These are phyloP conservation scores for Rosa rugosa DNA, from an alignment of 306 rosid species.

Conservation along the genomic window DNA sequence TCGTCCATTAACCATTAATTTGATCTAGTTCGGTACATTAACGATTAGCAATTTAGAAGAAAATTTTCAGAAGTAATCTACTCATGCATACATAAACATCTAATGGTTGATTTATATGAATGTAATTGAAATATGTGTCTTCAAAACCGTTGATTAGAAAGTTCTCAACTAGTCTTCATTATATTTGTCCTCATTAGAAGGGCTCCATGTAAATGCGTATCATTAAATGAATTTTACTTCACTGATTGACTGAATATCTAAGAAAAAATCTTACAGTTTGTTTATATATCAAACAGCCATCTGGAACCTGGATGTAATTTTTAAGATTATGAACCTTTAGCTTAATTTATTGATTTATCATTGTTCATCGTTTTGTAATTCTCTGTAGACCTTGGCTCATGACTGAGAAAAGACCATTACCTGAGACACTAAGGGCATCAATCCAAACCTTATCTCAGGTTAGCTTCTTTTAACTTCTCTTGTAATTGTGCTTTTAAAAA, in stretches of 20 bases:
- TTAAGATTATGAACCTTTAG: neutral
- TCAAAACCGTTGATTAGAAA: too few species aligned
- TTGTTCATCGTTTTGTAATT: conserved; percentile 22
- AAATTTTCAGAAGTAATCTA: too few species aligned
- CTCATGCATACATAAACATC: too few species aligned
- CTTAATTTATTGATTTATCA: neutral
- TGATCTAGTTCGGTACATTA: too few species aligned
- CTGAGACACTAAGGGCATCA: conserved; percentile 37
- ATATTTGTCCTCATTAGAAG: too few species aligned
- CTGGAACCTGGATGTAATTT: neutral
- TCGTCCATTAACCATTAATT: too few species aligned
- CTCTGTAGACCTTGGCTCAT: conserved; percentile 80
- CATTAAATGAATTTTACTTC: neutral
- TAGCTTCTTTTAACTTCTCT: conserved; percentile 15
- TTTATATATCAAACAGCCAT: neutral
- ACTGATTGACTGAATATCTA: neutral
- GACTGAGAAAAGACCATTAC: conserved; percentile 40
- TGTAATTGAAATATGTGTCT: too few species aligned
- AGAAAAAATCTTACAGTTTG: neutral
- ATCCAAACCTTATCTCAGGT: conserved; percentile 52
- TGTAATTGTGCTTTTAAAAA: neutral
- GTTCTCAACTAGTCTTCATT: too few species aligned
- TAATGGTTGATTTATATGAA: too few species aligned
- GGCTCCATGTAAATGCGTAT: neutral
- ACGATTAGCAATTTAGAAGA: too few species aligned